Conservation (phyloP, 495 filamentous ascomycete species). For the Platismatia glauca region DNA sequence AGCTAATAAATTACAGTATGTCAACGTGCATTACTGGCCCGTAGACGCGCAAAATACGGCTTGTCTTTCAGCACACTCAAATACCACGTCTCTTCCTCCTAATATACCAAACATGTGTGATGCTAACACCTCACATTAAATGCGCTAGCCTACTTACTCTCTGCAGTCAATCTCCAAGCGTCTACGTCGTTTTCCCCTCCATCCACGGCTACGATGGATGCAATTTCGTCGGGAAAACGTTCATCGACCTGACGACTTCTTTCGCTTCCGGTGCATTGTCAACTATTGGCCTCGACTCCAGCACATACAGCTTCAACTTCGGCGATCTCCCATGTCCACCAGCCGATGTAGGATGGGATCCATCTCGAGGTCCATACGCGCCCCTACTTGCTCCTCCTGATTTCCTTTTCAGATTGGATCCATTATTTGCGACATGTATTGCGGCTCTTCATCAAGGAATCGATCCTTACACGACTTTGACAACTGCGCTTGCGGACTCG, state of each 20-base stretch:
- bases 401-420: slow-evolving; percentile 10
- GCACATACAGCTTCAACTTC: slow-evolving; percentile 17
- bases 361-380: slow-evolving; percentile 1
- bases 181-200: slow-evolving; percentile 8
- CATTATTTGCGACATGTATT: slow-evolving; percentile 9
- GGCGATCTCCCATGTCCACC: slow-evolving; percentile 18
- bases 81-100: not conserved
- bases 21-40: slow-evolving; percentile 11
- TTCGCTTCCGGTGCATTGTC: slow-evolving; percentile 11
- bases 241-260: slow-evolving; percentile 4
- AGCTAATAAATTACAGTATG: not conserved
- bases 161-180: not conserved
- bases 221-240: slow-evolving; percentile 2
- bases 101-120: not conserved
- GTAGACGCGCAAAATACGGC: not conserved
- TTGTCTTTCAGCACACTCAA: not conserved
- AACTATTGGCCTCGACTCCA: slow-evolving; percentile 8
- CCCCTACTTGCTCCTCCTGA: slow-evolving; percentile 13
- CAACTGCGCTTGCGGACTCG: not conserved
- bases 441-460: slow-evolving; percentile 1
- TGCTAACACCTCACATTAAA: not conserved
- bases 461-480: slow-evolving; percentile 8
- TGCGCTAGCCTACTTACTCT: not conserved
- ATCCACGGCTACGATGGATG: slow-evolving; percentile 7
- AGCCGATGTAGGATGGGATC: slow-evolving; percentile 4